A percentile compares a stretch with the other conserved stretches of the same genome.
Evolutionary conservation across 768 basidiomycete genomes (phyloP).

Genomic region (Tulasnella sp.): DNA sequence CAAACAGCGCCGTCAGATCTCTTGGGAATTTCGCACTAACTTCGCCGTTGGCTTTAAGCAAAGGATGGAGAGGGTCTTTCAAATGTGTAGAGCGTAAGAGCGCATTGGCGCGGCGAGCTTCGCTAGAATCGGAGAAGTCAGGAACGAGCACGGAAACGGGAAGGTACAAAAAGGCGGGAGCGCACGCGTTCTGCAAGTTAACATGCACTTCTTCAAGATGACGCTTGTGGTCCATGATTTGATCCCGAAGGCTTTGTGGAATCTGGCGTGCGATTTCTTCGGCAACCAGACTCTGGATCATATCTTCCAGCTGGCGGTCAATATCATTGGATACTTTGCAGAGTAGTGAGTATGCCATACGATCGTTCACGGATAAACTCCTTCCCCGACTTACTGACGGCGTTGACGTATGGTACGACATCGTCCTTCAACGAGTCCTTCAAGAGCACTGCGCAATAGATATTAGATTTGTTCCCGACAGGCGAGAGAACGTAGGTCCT

Average conservation of each 20-base stretch:
- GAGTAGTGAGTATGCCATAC: not conserved
- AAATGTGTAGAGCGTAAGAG: slow-evolving; percentile 38
- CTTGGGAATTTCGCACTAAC: slow-evolving; percentile 46
- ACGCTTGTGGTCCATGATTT: slow-evolving; percentile 39
- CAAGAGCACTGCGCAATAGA: slow-evolving; percentile 37
- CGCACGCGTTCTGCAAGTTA: slow-evolving; percentile 52
- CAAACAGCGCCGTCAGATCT: slow-evolving; percentile 45
- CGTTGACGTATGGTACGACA: slow-evolving; percentile 40
- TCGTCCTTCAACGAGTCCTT: slow-evolving; percentile 40
- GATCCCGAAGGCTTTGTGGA: slow-evolving; percentile 42
- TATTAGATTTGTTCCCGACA: not conserved
- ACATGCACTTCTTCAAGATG: slow-evolving; percentile 43
- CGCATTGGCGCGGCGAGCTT: slow-evolving; percentile 50
- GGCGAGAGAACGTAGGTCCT: slow-evolving; percentile 16
- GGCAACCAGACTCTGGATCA: slow-evolving; percentile 31
- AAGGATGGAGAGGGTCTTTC: slow-evolving; percentile 39
- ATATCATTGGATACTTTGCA: slow-evolving; percentile 7
- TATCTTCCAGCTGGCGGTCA: slow-evolving; percentile 8
- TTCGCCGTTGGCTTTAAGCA: slow-evolving; percentile 42
- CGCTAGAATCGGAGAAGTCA: slow-evolving; percentile 34
- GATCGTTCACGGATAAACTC: not conserved
- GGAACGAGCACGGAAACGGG: not conserved
- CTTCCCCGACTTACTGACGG: slow-evolving; percentile 32
- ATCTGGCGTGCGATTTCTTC: slow-evolving; percentile 42
- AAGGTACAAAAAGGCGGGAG: slow-evolving; percentile 16